Base-by-base conservation (phyloP, 2,329 filamentous ascomycete genomes). In the Aspergillus proliferans region DNA sequence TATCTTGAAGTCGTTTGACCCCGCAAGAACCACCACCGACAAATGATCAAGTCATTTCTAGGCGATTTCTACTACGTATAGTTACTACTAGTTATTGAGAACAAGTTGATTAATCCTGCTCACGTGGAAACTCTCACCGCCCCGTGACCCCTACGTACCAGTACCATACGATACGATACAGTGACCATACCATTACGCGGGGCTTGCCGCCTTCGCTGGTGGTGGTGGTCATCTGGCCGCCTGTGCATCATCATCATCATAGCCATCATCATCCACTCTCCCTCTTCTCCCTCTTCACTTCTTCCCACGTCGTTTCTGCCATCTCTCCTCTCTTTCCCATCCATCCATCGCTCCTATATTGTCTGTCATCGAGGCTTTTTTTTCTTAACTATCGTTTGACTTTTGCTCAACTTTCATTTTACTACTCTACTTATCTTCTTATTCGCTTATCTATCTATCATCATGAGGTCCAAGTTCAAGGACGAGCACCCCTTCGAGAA, bases 401-500 rank as follows among this genome's bases (percentile, higher is more conserved):
- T 54, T 54, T 52, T 54, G 57, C 58, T 58, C 49, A 58, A 33
- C 15, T 33, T 12, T 28, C 26, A 30, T 30, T 30, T 30, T 12
- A 30, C 26, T 21, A 28, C 41, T 52, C 55, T 59, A 58, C 58
- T 57, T 51, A 52, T 39, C 48, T 50, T 48, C 58, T 57, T 62
- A 60, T 70, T 71, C 69, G 68, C 68, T 30, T 43, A 42, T 43
- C 40, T 19, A 45, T 46, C 41, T 44, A 52, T 53, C 80, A 88
- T 68, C 61, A 96, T 96, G 90, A 87, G 91, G 71, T 95, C 89
- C 81, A 97, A 97, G 84, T 98, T 98, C 77, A 98, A 98, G 90
- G 93, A 98, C 85, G 93, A 97, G 84, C 93, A 97, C 75, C 90
- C 89, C 65, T 97, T 97, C 73, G 93, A 97, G 86, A 98, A 98